Evolutionary conservation across 108 stramenopile genomes (phyloP).

Genomic region (Fistulifera pelliculosa): DNA sequence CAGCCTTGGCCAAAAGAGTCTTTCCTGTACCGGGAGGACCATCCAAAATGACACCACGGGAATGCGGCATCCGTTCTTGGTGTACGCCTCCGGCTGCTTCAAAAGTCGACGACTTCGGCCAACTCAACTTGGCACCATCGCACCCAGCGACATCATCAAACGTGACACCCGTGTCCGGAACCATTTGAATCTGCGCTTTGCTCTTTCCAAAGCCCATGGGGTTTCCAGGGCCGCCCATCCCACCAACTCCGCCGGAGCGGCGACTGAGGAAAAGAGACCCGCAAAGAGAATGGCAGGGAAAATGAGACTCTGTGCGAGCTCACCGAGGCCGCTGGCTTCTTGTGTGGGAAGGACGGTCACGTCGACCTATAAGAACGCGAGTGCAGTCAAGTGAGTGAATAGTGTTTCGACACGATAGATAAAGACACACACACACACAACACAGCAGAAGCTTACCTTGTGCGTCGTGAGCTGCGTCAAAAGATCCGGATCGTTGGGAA

Average conservation of each 20-base stretch:
- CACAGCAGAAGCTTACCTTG: slow-evolving; percentile 41
- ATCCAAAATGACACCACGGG: slow-evolving; percentile 72
- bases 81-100: slow-evolving; percentile 85
- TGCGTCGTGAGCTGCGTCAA: slow-evolving; percentile 79
- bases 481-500: slow-evolving; percentile 92
- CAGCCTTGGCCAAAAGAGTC: slow-evolving; percentile 93
- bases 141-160: slow-evolving; percentile 97
- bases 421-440: neutral
- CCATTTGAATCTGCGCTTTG: slow-evolving; percentile 85
- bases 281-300: slow-evolving; percentile 83
- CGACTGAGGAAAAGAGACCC: slow-evolving; percentile 88
- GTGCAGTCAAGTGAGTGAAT: neutral
- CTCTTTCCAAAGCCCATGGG: slow-evolving; percentile 85
- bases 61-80: slow-evolving; percentile 77
- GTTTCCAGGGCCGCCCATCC: slow-evolving; percentile 72
- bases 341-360: slow-evolving; percentile 78
- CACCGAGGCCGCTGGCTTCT: slow-evolving; percentile 67
- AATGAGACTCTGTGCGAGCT: slow-evolving; percentile 71
- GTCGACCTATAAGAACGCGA: slow-evolving; percentile 49
- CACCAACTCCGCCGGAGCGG: slow-evolving; percentile 52
- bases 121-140: slow-evolving; percentile 93
- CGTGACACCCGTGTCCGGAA: slow-evolving; percentile 77
- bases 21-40: slow-evolving; percentile 82
- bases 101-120: slow-evolving; percentile 97
- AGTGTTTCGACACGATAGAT: neutral